Base-by-base conservation (phyloP, 371 early-diverging fungal genomes). In the Mortierella sp. region DNA sequence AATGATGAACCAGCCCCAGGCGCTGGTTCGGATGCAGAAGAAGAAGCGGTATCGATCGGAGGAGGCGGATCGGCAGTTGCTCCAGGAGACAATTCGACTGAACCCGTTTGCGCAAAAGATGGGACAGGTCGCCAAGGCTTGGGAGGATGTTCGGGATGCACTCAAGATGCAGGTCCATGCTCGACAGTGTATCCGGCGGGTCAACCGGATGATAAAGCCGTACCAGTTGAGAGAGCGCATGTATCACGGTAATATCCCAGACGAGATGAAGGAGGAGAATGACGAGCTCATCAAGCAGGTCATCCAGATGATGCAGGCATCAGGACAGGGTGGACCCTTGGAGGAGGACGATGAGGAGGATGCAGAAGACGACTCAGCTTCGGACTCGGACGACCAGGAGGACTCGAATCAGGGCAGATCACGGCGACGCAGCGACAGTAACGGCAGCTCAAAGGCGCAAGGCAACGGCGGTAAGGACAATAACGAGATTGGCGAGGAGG, bases 1-100 rank as follows among this genome's bases (percentile, higher is more conserved):
- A 29, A 83, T 83, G 84, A 83, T 83, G 84, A 83, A 83, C 41
- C 84, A 83, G 31, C 84, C 84, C 2, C 84, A 83, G 34, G 84
- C 84, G 2, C 26, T 78, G 24, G 66, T 75, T 5, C 53, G 84
- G 64, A 83, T 83, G 84, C 84, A 83, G 48, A 83, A 83, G 70
- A 83, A 79, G 39, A 68, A 76, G 2, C 79, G 84, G 22, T 83
- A 83, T 64, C 79, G 84, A 8, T 83, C 84, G 11, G 84, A 83
- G 31, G 79, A 83, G 24, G 75, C 76, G 1, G 84, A 83, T n/a
- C 64, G 73, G 41, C 65, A 65, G 22, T 24, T 83, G 26, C 34
- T 83, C 41, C n/a, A 76, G 5, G 84, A 78, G 53, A 76, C 76
- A 2, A 83, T 83, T 48, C 75, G 79, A 19, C 29, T 79, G 64